Percentiles rank a stretch among this genome's conserved stretches.
These are phyloP conservation scores for Hanseniaspora pseudoguilliermondii DNA, from an alignment of 805 yeast genomes.

Conservation along the genomic window DNA sequence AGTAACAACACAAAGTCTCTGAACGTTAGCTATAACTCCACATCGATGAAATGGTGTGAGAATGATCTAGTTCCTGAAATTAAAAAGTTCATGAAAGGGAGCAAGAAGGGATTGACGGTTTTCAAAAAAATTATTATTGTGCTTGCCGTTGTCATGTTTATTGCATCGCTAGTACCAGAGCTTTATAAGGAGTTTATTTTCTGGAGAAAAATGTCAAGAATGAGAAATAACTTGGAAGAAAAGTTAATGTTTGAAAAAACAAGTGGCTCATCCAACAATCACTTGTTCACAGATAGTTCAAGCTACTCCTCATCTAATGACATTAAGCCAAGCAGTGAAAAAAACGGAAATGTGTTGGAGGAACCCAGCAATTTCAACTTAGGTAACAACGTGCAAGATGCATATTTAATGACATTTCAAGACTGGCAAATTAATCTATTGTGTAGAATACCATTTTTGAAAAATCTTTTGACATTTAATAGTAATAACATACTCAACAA, in stretches of 20 bases:
- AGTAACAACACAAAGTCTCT: neutral
- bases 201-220: conserved; percentile 36
- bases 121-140: conserved; percentile 31
- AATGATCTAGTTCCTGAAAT: conserved; percentile 29
- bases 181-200: conserved; percentile 33
- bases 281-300: neutral
- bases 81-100: conserved; percentile 28
- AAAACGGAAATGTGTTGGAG: neutral
- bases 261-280: conserved; percentile 2
- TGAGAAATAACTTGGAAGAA: conserved; percentile 20
- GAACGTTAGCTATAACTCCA: neutral
- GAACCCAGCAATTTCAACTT: neutral
- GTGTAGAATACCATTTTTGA: neutral
- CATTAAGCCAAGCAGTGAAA: neutral
- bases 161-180: conserved; percentile 33
- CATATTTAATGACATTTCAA: conserved; percentile 19
- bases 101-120: conserved; percentile 26
- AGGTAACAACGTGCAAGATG: conserved; percentile 15
- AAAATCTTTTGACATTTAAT: neutral
- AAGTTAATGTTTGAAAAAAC: neutral
- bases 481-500: neutral
- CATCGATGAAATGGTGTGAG: conserved; percentile 26
- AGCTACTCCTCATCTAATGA: neutral
- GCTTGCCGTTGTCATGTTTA: conserved; percentile 31
- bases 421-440: conserved; percentile 8